phyloP scores from a whole-genome alignment of 805 yeast genomes.

The Saccharomyces paradoxus region DNA sequence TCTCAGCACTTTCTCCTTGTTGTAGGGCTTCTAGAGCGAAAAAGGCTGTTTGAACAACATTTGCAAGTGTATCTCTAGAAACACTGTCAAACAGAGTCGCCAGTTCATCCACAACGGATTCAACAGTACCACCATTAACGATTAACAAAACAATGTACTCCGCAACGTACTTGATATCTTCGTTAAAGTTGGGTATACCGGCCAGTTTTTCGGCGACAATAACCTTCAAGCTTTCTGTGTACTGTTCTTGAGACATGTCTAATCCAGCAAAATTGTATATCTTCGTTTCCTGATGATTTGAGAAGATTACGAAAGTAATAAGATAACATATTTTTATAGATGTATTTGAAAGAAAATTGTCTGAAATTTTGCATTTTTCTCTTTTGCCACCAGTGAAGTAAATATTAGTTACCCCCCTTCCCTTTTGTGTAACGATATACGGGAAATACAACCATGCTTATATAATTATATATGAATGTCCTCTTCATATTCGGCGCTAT shows the following conservation, averaged over 20 bases:
- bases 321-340: background rate
- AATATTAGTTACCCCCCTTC: background rate
- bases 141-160: conserved; percentile 67
- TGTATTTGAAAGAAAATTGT: background rate
- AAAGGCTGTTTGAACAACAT: conserved; percentile 49
- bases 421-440: background rate
- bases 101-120: conserved; percentile 54
- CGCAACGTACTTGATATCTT: conserved; percentile 55
- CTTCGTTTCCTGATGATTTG: background rate
- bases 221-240: conserved; percentile 35
- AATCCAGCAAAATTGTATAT: no score
- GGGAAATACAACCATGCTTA: background rate
- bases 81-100: conserved; percentile 54
- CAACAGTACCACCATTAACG: conserved; percentile 55
- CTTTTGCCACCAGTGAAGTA: background rate
- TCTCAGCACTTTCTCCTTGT: conserved; percentile 27
- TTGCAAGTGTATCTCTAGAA: conserved; percentile 49
- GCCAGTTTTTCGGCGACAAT: conserved; percentile 36
- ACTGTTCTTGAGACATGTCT: conserved; percentile 26
- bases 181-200: conserved; percentile 36
- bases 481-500: background rate
- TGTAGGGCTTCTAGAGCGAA: conserved; percentile 44
- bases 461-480: background rate
- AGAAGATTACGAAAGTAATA: background rate
- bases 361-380: background rate